Evolutionary conservation across 148 eudicot species (phyloP).

Genomic region (Dianthus caryophyllus): DNA sequence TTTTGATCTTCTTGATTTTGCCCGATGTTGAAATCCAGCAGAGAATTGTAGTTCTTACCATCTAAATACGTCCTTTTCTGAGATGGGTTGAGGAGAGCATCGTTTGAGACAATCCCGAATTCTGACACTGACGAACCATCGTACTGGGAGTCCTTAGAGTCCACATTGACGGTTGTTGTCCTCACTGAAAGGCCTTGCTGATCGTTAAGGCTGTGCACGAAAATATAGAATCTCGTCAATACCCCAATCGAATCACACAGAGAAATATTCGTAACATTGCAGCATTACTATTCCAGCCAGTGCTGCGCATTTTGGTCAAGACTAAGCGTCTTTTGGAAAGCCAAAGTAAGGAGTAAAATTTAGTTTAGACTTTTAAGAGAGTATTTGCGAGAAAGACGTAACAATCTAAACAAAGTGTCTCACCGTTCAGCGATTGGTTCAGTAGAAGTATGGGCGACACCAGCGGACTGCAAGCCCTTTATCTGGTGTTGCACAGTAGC

Average conservation of each 20-base stretch:
- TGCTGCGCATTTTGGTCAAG: slow-evolving; percentile 17
- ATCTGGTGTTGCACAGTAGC: slow-evolving; percentile 37
- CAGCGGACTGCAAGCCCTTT: slow-evolving; percentile 35
- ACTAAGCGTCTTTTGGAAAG: slow-evolving; percentile 35
- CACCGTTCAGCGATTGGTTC: slow-evolving; percentile 49
- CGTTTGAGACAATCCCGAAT: slow-evolving; percentile 53
- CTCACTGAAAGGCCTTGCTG: slow-evolving; percentile 37
- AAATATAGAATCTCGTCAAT: slow-evolving; percentile 10
- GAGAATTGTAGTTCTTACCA: slow-evolving; percentile 31
- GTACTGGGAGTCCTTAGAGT: slow-evolving; percentile 38
- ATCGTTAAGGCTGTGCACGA: slow-evolving; percentile 42
- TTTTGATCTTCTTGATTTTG: slow-evolving; percentile 35
- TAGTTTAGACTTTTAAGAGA: neutral
- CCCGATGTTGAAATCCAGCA: slow-evolving; percentile 38
- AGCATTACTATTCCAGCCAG: too few relatives aligned
- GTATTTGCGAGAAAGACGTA: neutral
- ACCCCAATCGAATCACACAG: neutral
- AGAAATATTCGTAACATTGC: too few relatives aligned
- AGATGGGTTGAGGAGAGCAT: slow-evolving; percentile 58
- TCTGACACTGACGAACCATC: slow-evolving; percentile 38
- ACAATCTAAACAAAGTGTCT: slow-evolving; percentile 11
- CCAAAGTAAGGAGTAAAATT: slow-evolving; percentile 24
- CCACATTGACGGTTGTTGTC: slow-evolving; percentile 34
- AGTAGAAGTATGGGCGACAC: slow-evolving; percentile 37
- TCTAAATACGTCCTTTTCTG: slow-evolving; percentile 37